These are phyloP conservation scores for Tardiomyces blankii DNA, from an alignment of 1,139 yeast species.

Conservation along the genomic window DNA sequence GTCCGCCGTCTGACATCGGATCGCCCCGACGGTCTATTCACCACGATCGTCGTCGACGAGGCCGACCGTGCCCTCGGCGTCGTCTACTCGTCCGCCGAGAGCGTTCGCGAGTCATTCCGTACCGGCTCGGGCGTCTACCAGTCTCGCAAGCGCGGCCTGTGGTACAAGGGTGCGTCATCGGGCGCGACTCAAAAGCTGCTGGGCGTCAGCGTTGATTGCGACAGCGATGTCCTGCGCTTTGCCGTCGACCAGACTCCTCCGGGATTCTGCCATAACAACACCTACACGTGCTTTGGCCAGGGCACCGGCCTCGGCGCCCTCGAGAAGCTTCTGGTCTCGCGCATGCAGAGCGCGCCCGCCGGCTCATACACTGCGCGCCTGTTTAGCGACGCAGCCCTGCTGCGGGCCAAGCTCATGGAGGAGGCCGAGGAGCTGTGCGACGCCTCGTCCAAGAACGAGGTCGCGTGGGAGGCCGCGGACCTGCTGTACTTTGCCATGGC, in stretches of 20 bases:
- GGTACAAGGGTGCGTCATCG: conserved; percentile 94
- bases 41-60: conserved; percentile 74
- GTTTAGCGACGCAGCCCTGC: conserved; percentile 62
- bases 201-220: conserved; percentile 71
- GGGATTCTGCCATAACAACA: conserved; percentile 87
- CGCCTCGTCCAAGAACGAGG: conserved; percentile 57
- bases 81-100: conserved; percentile 78
- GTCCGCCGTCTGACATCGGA: conserved; percentile 60
- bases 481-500: conserved; percentile 80
- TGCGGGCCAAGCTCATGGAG: conserved; percentile 82
- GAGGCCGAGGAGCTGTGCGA: conserved; percentile 95
- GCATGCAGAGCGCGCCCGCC: conserved; percentile 55
- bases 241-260: conserved; percentile 71
- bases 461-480: conserved; percentile 98
- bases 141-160: conserved; percentile 77
- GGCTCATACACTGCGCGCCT: conserved; percentile 90
- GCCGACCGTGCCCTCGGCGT: conserved; percentile 66
- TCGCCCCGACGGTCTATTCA: conserved; percentile 73
- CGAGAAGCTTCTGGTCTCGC: conserved; percentile 47
- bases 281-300: conserved; percentile 70
- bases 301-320: conserved; percentile 45
- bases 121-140: conserved; percentile 87
- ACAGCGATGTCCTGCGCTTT: conserved; percentile 79
- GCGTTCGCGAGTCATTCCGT: conserved; percentile 70
- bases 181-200: conserved; percentile 83